These are phyloP conservation scores for Cyclotella baltica DNA, from an alignment of 108 stramenopile genomes.

Conservation along the genomic window DNA sequence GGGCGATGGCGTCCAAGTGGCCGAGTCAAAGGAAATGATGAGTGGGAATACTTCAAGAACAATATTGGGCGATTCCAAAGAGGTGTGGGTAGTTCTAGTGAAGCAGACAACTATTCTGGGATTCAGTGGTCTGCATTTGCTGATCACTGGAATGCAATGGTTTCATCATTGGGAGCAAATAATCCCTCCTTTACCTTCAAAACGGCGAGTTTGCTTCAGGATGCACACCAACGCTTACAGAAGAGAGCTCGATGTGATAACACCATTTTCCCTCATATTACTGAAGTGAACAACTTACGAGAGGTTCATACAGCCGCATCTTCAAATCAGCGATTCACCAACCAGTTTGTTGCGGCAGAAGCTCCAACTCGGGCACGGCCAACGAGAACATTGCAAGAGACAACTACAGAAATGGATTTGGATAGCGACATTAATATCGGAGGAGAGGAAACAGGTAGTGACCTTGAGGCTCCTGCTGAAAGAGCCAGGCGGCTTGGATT, in stretches of 20 bases:
- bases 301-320: not conserved
- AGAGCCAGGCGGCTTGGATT: not conserved
- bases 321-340: not conserved
- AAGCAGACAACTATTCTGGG: conserved; percentile 13
- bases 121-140: conserved; percentile 16
- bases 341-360: conserved; percentile 5
- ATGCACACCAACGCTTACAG: conserved; percentile 14
- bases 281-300: not conserved
- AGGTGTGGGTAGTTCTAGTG: not conserved
- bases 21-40: not conserved
- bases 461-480: not conserved
- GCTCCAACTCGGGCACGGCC: not conserved
- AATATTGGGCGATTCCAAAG: conserved; percentile 3
- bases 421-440: not conserved
- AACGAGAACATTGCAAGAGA: not conserved
- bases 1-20: conserved; percentile 8
- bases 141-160: conserved; percentile 7
- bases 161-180: not conserved
- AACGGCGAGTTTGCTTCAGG: conserved; percentile 9
- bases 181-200: conserved; percentile 11
- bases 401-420: not conserved
- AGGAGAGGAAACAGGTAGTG: not conserved
- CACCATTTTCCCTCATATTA: not conserved
- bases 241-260: not conserved
- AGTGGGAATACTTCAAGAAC: conserved; percentile 6